Evolutionary conservation across 768 basidiomycete species (phyloP), one percentile per base, ranked within the genome.

Genomic region (Mycena chlorophos): DNA sequence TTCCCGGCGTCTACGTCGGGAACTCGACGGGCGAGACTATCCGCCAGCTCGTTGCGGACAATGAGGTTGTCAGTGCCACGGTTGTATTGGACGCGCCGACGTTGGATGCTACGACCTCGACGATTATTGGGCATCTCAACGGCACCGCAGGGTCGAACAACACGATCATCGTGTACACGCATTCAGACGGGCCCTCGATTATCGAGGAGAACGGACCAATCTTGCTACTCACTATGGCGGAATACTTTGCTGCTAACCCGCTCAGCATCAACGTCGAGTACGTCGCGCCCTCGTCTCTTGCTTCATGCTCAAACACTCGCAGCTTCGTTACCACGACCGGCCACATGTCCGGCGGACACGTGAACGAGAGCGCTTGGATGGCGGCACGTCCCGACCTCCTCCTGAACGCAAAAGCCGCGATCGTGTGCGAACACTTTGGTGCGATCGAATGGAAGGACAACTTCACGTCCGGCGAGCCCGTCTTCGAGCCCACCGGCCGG

Each of bases 201-300:
- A 63, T 70, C 42, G 69, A 70, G 54, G 69, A 70, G 34, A 70
- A 70, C 48, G 69, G 69, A 28, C 69, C 69, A 2, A 68, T 70
- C 22, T 58, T 70, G 17, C 60, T 70, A 8, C 60, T 70, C 22
- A 57, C 69, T 5, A 66, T 70, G 57, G 69, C 69, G 2, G 69
- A 70, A 55, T 66, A 66, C 28, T 67, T 70, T 49, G 64, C 64
- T 12, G 57, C 56, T 14, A 54, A 70, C 49, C 62, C 52, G 4
- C 63, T 64, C 38, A 62, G 49, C 49, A 66, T 70, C 51, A 69
- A 65, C 48, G 46, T 70, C 30, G 69, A 70, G 69, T 70, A 49
- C 22, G 58, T 54, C 17, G 43, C 39, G 25, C 10, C 29, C 5
- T 19, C 19, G 27, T 30, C 26, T 27, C 19, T 39, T 12, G 16